Base-by-base conservation (phyloP, 805 yeast genomes). In the Hanseniaspora clermontiae region DNA sequence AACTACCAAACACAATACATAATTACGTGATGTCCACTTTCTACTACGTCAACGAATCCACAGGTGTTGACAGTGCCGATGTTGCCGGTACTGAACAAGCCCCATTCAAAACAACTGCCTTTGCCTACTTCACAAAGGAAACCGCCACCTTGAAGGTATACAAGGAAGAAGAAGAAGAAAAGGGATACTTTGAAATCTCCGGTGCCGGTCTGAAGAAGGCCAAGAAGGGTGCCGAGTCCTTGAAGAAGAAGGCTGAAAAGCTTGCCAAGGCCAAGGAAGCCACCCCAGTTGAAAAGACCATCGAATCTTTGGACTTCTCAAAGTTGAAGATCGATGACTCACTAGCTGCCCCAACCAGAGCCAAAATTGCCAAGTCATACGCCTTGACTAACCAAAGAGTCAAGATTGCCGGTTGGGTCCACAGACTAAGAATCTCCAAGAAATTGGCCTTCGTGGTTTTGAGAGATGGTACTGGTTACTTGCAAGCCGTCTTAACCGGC, bases 171-270 rank as follows among this genome's bases (percentile, higher is more conserved):
- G 54, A 45, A 14, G 84, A 78, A 51, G 74, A 72, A 61, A 58
- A 61, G 15, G 70, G 68, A 58, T 69, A 66, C 17, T 63, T 63
- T 34, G 79, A 77, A 43, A 90, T 95, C 66, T 76, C 89, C 17
- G 88, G 96, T 5, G 82, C 95, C 54, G 97, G 96, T 7, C 73
- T 91, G 67, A 93, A 93, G 74, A 93, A 91, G 73, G 97, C 97
- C 64, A 87, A 87, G 71, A 93, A 93, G 70, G 97, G 96, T 59
- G 93, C 85, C 57, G 97, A 90, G 37, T 91, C 95, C 5, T 74
- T 93, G 61, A 87, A 80, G 72, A 91, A 90, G 74, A 79, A 79
- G 61, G 74, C 72, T 17, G 72, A 72, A 59, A 77, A 75, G 76
- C 80, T 63, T 76, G 78, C 65, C 49, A 73, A 76, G 55, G 80